Base-by-base conservation (phyloP, 352 stramenopile species). In the Phytophthora citrophthora region DNA sequence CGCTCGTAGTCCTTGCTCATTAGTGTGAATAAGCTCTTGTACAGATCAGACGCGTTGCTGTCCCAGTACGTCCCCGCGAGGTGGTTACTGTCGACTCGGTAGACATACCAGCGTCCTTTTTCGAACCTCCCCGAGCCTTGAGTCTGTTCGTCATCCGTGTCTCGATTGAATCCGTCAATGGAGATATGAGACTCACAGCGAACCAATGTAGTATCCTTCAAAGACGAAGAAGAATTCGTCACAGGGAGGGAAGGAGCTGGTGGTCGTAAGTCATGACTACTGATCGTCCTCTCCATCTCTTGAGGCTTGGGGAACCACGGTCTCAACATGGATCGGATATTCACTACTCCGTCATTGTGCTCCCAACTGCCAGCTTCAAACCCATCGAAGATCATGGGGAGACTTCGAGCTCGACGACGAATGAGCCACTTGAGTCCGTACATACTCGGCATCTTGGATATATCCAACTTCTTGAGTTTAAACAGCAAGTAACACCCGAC, bases 21-120 rank as follows among this genome's bases (percentile, higher is more conserved):
- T 41, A 90, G 66, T 2, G 74, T 82, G 53, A 93, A 93, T 29
- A 93, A 74, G 39, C 78, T 91, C 43, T 68, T 77, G 69, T 87
- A 93, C 38, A 93, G 58, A 26, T 91, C 70, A 11, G 60, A 58
- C 8, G 85, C 83, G 27, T 89, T 80, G 44, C 66, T 71, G 53
- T 94, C 79, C 77, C 81, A 90, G 49, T 82, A 86, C 1, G 81
- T 94, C 3, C 85, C 85, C 6, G 80, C 74, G 34, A 94, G 66
- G 60, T 94, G 85, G 66, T 94, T 94, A 38, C 71, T 84, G 29
- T 86, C 74, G 13, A 94, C 79, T 29, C 85, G 83, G 40, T 94
- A 91, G 38, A 94, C 83, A 54, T 94, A 91, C 85, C 85, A 94
- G 8, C 72, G 77, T 10, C 85, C 85, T 48, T 83, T 86, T 50